Evolutionary conservation across 768 basidiomycete genomes (phyloP), one percentile per base, ranked within the genome.

Genomic region (Phanerodontia chrysosporium): DNA sequence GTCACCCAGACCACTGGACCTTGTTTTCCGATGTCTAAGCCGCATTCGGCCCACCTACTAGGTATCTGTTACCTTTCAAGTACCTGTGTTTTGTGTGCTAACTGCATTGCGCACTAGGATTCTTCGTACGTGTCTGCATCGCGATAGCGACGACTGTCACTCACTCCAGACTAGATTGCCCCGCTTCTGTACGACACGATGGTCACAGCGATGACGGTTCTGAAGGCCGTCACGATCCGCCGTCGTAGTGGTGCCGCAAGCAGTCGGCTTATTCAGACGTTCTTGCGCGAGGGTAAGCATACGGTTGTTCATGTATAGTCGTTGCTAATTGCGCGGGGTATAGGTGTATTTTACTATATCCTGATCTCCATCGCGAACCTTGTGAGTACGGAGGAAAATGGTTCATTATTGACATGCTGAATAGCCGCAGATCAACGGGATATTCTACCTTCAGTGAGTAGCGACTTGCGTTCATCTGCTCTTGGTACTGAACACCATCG

Each of bases 281-380:
- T 92, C 72, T 77, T 92, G 64, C 86, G 88, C 53, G 90, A 92
- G 78, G 90, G 87, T 85, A 66, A 35, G n/a, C n/a, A n/a, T n/a
- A n/a, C n/a, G n/a, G 70, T 64, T 46, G 57, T 12, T 58, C 46
- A 55, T n/a, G n/a, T n/a, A n/a, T n/a, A n/a, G n/a, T n/a, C n/a
- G n/a, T n/a, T n/a, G n/a, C n/a, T n/a, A n/a, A n/a, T n/a, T n/a
- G n/a, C n/a, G n/a, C n/a, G n/a, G n/a, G n/a, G n/a, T 65, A 12
- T 25, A 86, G 88, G 90, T 61, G 84, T 92, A 61, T 92, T 91
- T 70, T 92, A 92, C 67, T 92, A 90, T 67, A 80, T 92, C 59
- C 72, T 92, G 63, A 92, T 92, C 68, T 91, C 90, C n/a, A 83
- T 91, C 52, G 90, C 90, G 49, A 92, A 92, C 74, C 74, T 92